Evolutionary conservation across 805 yeast genomes (phyloP), one percentile per base, ranked within the genome.

Genomic region (Isabelozyma pseudorhagii): DNA sequence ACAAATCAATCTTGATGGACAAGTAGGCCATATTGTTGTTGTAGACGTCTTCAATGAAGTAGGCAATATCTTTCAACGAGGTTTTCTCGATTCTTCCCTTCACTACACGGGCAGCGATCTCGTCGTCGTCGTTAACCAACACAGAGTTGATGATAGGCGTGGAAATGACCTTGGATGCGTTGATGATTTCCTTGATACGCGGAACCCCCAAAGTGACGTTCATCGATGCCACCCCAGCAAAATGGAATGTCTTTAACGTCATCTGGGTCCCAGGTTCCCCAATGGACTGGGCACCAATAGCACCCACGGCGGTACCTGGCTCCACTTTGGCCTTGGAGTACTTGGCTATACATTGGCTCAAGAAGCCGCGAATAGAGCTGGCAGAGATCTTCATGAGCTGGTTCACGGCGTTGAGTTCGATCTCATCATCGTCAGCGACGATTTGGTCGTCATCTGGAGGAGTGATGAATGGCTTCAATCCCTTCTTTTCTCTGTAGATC

Each of bases 181-280:
- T 94, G 67, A 94, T 94, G 67, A 94, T 94, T 77, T 94, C 99
- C 72, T 94, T 94, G 67, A 94, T 93, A 81, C 99, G 97, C 45
- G 99, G 99, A 47, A 94, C 99, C 82, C 99, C 99, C 58, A 94
- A 81, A 0, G 99, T 94, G 56, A 93, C 97, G 75, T 94, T 94
- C 97, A 93, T 94, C 44, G 97, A 88, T 36, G 99, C 98, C 50
- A 94, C 99, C 79, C 99, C 99, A 62, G 99, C 99, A 79, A 94
- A 94, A 78, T 94, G 99, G 89, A 93, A 93, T 59, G 85, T 81
- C 65, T 81, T 81, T 67, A 81, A 79, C 4, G 99, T 94, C 99
- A 94, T 94, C 74, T 94, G 99, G 0, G 99, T 94, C 67, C 98
- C 99, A 18, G 99, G 99, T 66, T 93, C 99, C 74, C 99, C 99